Conservation (phyloP, 805 yeast species). For the Ogataea chonburiensis region DNA sequence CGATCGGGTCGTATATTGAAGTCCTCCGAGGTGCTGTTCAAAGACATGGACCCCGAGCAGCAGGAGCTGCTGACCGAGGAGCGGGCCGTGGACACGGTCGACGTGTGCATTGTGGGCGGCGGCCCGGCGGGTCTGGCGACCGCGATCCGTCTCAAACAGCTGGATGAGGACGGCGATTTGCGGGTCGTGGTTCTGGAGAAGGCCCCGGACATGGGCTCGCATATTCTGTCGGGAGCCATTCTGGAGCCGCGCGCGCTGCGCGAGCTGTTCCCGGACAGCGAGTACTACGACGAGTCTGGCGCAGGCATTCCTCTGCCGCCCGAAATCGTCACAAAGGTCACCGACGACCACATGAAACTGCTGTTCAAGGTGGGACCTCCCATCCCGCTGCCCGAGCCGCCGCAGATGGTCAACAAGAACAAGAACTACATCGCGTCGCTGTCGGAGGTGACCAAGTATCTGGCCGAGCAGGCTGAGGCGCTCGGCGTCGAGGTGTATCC, state of each 20-base stretch:
- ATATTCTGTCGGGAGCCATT: constrained; percentile 91
- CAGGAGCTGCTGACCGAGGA: constrained; percentile 52
- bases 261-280: constrained; percentile 77
- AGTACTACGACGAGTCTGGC: constrained; percentile 47
- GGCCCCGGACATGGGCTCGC: constrained; percentile 90
- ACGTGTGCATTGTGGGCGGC: constrained; percentile 95
- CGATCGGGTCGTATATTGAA: not conserved
- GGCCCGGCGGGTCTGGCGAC: constrained; percentile 98
- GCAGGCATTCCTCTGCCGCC: constrained; percentile 74
- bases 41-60: constrained; percentile 41
- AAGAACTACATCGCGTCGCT: constrained; percentile 84
- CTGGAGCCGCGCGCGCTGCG: constrained; percentile 84
- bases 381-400: constrained; percentile 86
- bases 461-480: constrained; percentile 87
- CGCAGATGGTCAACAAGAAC: constrained; percentile 79
- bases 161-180: constrained; percentile 63
- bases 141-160: constrained; percentile 84
- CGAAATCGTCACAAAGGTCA: constrained; percentile 71
- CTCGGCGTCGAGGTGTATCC: constrained; percentile 93
- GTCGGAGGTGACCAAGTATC: constrained; percentile 74
- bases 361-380: constrained; percentile 55
- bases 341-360: constrained; percentile 70
- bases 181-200: constrained; percentile 90
- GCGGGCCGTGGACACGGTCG: constrained; percentile 82
- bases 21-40: constrained; percentile 28